Percentiles rank a stretch among this genome's conserved stretches.
These are phyloP conservation scores for Rutstroemia sp. DNA, from an alignment of 2,329 filamentous ascomycete species.

Conservation along the genomic window DNA sequence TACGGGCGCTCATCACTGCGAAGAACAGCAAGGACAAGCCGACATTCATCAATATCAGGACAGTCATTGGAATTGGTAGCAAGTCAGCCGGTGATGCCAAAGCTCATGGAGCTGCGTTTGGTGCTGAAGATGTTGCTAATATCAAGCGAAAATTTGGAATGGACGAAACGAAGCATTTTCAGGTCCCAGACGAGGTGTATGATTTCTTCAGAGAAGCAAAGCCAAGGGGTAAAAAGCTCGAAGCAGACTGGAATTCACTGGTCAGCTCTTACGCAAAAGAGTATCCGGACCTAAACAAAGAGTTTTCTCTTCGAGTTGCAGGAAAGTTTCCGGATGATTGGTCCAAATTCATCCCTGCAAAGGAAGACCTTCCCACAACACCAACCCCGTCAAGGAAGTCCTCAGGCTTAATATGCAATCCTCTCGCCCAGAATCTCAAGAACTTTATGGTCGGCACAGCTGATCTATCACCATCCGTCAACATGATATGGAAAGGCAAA, in stretches of 20 bases:
- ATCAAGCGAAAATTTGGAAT: slow-evolving; percentile 35
- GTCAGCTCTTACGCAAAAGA: slow-evolving; percentile 36
- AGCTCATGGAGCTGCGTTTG: slow-evolving; percentile 20
- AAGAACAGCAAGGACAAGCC: slow-evolving; percentile 36
- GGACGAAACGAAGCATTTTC: slow-evolving; percentile 32
- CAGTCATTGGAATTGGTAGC: slow-evolving; percentile 40
- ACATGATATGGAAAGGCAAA: slow-evolving; percentile 48
- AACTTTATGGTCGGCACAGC: slow-evolving; percentile 48
- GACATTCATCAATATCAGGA: slow-evolving; percentile 43
- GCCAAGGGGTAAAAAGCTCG: slow-evolving; percentile 35
- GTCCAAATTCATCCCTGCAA: slow-evolving; percentile 38
- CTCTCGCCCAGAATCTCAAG: slow-evolving; percentile 39
- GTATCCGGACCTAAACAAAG: slow-evolving; percentile 41
- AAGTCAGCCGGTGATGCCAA: slow-evolving; percentile 24
- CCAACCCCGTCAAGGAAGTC: slow-evolving; percentile 44
- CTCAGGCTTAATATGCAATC: slow-evolving; percentile 42
- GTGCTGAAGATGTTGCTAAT: slow-evolving; percentile 9
- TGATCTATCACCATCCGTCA: slow-evolving; percentile 44
- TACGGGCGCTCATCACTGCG: slow-evolving; percentile 35
- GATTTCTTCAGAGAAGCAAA: slow-evolving; percentile 42
- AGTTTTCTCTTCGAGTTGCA: slow-evolving; percentile 40
- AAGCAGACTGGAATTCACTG: slow-evolving; percentile 39
- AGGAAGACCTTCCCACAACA: slow-evolving; percentile 36
- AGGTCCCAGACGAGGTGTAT: slow-evolving; percentile 39
- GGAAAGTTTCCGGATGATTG: slow-evolving; percentile 43